phyloP scores from a whole-genome alignment of 2,329 filamentous ascomycete genomes.

The Pyrenophora seminiperda region DNA sequence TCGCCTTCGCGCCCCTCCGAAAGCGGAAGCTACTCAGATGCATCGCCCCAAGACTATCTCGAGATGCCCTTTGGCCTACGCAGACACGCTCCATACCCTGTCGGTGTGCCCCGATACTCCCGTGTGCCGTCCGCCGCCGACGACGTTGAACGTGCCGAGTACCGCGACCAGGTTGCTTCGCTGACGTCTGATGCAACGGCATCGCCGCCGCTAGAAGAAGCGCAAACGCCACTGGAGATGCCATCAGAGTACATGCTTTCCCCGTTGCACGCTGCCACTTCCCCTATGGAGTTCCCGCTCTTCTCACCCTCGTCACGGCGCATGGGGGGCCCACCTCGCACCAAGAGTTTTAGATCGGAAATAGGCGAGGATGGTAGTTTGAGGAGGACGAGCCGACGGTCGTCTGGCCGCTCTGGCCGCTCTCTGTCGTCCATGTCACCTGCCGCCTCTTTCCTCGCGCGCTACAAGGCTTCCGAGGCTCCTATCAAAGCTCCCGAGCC shows the following conservation, averaged over 20 bases:
- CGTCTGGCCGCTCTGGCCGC: conserved; percentile 57
- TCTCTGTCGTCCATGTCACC: conserved; percentile 59
- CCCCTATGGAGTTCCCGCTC: conserved; percentile 45
- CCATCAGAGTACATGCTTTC: conserved; percentile 44
- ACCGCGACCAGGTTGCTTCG: conserved; percentile 47
- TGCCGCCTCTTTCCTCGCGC: conserved; percentile 63
- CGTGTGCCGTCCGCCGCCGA: conserved; percentile 46
- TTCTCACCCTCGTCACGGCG: conserved; percentile 34
- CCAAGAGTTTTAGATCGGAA: conserved; percentile 42
- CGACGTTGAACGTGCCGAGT: conserved; percentile 34
- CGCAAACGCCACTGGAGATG: conserved; percentile 45
- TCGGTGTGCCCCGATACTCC: conserved; percentile 40
- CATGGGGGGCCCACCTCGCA: conserved; percentile 34
- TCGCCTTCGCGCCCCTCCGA: conserved; percentile 27
- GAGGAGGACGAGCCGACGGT: conserved; percentile 45
- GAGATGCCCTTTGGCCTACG: conserved; percentile 37
- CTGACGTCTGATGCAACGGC: conserved; percentile 51
- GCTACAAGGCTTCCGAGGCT: conserved; percentile 51
- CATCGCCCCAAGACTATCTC: conserved; percentile 36
- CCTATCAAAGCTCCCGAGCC: conserved; percentile 56
- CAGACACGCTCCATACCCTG: conserved; percentile 29
- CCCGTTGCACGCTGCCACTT: conserved; percentile 37
- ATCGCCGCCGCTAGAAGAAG: conserved; percentile 47
- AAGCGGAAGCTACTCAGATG: conserved; percentile 40
- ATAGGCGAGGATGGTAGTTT: conserved; percentile 42